These are phyloP conservation scores for Chalciporus sp. DNA, from an alignment of 1,284 basidiomycete species.

Conservation along the genomic window DNA sequence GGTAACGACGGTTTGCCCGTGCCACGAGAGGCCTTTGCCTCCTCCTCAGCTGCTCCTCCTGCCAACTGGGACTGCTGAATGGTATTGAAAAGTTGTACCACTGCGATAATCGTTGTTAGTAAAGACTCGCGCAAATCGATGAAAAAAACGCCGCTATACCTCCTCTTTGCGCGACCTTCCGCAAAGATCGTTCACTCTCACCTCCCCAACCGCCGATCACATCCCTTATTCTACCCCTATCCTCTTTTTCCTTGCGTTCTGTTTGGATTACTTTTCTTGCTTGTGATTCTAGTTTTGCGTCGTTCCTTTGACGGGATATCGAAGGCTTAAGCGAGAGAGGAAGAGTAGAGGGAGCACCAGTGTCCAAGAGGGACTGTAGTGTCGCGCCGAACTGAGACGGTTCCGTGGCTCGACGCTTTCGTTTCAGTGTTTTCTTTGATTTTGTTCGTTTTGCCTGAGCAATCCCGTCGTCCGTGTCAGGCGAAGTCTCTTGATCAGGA, in stretches of 20 bases:
- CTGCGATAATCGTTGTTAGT: constrained; percentile 37
- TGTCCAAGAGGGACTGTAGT: constrained; percentile 67
- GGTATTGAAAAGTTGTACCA: constrained; percentile 80
- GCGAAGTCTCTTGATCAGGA: constrained; percentile 32
- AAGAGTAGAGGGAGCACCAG: constrained; percentile 62
- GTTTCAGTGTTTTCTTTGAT: constrained; percentile 76
- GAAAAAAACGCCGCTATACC: constrained; percentile 47
- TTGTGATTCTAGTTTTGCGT: constrained; percentile 70
- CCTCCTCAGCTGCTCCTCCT: constrained; percentile 51
- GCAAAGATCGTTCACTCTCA: constrained; percentile 71
- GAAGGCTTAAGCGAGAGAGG: constrained; percentile 80
- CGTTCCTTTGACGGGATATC: constrained; percentile 62
- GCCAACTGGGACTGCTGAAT: constrained; percentile 77
- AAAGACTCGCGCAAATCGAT: neutral
- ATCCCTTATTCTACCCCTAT: constrained; percentile 69
- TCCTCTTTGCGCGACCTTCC: constrained; percentile 83
- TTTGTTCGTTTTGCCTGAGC: constrained; percentile 54
- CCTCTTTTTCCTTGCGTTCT: constrained; percentile 77
- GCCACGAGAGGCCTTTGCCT: constrained; percentile 61
- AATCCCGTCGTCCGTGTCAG: constrained; percentile 67
- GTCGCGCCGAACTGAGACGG: constrained; percentile 73
- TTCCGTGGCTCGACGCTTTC: constrained; percentile 77
- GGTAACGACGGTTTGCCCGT: constrained; percentile 72
- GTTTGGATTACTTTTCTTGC: constrained; percentile 68
- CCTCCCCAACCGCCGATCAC: constrained; percentile 84